A percentile compares a stretch with the other conserved stretches of the same genome.
Evolutionary conservation across 2,329 filamentous ascomycete genomes (phyloP).

Genomic region (Talaromyces atroroseus): DNA sequence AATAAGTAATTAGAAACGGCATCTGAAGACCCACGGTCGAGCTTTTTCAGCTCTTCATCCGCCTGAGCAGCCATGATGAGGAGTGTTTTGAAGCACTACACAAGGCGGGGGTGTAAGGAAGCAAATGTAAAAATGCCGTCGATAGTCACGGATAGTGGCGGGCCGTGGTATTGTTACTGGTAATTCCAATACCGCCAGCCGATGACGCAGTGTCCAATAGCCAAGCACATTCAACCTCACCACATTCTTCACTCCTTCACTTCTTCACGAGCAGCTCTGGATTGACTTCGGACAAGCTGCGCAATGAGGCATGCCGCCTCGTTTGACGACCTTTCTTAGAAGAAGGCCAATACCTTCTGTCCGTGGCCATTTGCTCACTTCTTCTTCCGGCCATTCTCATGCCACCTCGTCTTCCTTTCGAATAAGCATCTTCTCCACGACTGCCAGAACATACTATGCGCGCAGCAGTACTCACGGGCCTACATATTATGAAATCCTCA

Average conservation of each 20-base stretch:
- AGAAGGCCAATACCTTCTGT: constrained; percentile 10
- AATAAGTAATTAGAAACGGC: background rate
- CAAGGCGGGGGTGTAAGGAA: constrained; percentile 12
- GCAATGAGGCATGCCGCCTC: constrained; percentile 16
- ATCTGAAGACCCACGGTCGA: constrained; percentile 29
- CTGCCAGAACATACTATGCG: constrained; percentile 15
- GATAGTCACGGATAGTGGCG: background rate
- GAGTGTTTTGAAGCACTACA: constrained; percentile 7
- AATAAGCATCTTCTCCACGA: constrained; percentile 35
- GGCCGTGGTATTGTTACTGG: background rate
- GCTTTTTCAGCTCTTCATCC: constrained; percentile 36
- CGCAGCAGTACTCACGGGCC: constrained; percentile 5
- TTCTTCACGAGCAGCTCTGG: background rate
- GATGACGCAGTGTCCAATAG: constrained; percentile 5
- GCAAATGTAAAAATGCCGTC: background rate
- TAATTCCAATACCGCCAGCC: background rate
- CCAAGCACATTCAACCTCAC: background rate
- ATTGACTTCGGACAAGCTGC: background rate
- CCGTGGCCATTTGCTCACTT: background rate
- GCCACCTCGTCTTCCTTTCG: background rate
- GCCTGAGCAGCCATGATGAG: constrained; percentile 39
- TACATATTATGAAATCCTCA: constrained; percentile 73
- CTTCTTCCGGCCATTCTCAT: constrained; percentile 9
- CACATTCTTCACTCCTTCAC: background rate
- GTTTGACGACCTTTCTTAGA: constrained; percentile 11